Conservation (phyloP, 1,284 basidiomycete genomes). For the Omphalotus olearius region DNA sequence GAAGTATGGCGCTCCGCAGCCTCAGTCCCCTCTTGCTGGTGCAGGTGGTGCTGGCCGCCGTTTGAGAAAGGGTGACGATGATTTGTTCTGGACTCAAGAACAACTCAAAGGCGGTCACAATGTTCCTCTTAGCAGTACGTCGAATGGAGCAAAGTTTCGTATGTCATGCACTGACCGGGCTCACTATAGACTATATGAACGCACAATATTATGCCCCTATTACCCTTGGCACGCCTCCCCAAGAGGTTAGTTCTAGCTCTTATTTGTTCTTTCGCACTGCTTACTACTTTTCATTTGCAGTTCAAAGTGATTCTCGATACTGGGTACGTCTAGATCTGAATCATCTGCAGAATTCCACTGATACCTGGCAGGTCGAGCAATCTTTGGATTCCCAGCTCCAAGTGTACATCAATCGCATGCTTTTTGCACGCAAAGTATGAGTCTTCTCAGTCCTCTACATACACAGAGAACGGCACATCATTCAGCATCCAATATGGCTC, state of each 20-base stretch:
- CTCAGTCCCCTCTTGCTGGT: conserved; percentile 70
- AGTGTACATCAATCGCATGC: conserved; percentile 95
- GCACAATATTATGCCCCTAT: conserved; percentile 97
- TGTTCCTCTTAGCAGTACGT: conserved; percentile 88
- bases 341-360: conserved; percentile 8
- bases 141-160: conserved; percentile 1
- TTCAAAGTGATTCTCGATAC: conserved; percentile 90
- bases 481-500: conserved; percentile 97
- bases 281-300: conserved; percentile 23
- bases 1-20: conserved; percentile 72
- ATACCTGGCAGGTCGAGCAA: conserved; percentile 68
- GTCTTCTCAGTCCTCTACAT: conserved; percentile 75
- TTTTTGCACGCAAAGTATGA: conserved; percentile 97
- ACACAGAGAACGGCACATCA: conserved; percentile 88
- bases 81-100: conserved; percentile 82
- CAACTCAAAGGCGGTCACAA: conserved; percentile 78
- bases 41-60: conserved; percentile 71
- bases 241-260: conserved; percentile 45
- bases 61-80: conserved; percentile 54
- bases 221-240: conserved; percentile 75
- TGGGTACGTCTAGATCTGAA: conserved; percentile 40
- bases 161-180: conserved; percentile 9
- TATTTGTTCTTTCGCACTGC: conserved; percentile 6
- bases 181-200: conserved; percentile 83
- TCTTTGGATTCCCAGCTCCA: conserved; percentile 87